phyloP scores from a whole-genome alignment of 2,329 filamentous ascomycete species.

The Pseudocercospora fijiensis region DNA sequence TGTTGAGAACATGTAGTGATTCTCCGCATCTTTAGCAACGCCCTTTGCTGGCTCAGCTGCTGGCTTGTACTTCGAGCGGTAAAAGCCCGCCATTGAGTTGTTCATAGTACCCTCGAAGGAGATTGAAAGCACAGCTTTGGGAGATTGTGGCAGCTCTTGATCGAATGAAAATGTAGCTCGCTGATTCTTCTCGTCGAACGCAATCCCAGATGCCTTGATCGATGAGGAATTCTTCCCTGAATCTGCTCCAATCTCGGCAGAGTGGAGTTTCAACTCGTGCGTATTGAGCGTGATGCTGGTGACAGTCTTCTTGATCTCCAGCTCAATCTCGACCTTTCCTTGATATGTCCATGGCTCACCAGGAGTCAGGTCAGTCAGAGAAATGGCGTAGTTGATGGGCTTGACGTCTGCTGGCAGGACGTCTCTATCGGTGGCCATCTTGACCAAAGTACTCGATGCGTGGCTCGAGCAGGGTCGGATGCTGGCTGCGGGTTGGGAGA shows the following conservation, averaged over 20 bases:
- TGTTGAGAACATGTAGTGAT: slow-evolving; percentile 74
- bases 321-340: slow-evolving; percentile 78
- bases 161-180: slow-evolving; percentile 76
- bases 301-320: slow-evolving; percentile 68
- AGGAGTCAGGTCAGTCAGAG: slow-evolving; percentile 73
- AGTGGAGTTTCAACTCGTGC: slow-evolving; percentile 75
- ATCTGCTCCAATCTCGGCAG: slow-evolving; percentile 61
- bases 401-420: slow-evolving; percentile 60
- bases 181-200: slow-evolving; percentile 81
- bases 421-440: slow-evolving; percentile 50
- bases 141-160: slow-evolving; percentile 65
- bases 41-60: slow-evolving; percentile 67
- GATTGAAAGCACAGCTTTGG: slow-evolving; percentile 66
- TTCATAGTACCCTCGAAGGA: slow-evolving; percentile 81
- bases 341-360: slow-evolving; percentile 75
- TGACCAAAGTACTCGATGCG: slow-evolving; percentile 37
- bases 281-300: slow-evolving; percentile 81
- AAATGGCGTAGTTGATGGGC: slow-evolving; percentile 81
- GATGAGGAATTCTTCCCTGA: slow-evolving; percentile 58
- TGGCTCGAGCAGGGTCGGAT: slow-evolving; percentile 33
- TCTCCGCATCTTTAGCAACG: slow-evolving; percentile 69
- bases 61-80: slow-evolving; percentile 90
- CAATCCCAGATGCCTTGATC: slow-evolving; percentile 64
- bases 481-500: background rate
- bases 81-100: slow-evolving; percentile 93